Conservation (phyloP, 2,329 filamentous ascomycete species). For the Cladobotryum protrusum region DNA sequence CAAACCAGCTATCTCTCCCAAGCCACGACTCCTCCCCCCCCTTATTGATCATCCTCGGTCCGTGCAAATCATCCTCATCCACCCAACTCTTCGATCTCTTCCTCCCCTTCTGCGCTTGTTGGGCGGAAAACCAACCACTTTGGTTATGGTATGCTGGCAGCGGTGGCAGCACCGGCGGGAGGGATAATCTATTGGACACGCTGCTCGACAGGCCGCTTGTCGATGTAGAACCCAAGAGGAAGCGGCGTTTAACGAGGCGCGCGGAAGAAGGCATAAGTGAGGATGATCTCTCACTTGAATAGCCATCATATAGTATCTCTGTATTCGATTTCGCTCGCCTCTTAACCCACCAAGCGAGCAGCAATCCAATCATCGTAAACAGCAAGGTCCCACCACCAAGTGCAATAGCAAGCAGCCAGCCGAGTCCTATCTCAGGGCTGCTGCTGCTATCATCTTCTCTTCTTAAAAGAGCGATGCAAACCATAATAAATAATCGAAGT, state of each 20-base stretch:
- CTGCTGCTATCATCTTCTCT: conserved; percentile 1
- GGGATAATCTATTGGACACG: conserved; percentile 15
- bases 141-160: conserved; percentile 27
- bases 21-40: conserved; percentile 22
- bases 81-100: conserved; percentile 36
- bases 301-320: conserved; percentile 20
- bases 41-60: conserved; percentile 35
- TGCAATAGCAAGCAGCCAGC: conserved; percentile 40
- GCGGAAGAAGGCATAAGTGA: conserved; percentile 17
- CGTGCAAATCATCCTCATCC: conserved; percentile 42
- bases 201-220: conserved; percentile 14
- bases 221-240: conserved; percentile 16
- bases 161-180: conserved; percentile 27
- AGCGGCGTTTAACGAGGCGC: conserved; percentile 26
- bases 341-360: conserved; percentile 35
- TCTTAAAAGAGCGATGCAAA: conserved; percentile 1
- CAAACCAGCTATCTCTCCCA: conserved; percentile 28
- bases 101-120: conserved; percentile 18
- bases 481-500: background rate
- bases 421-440: conserved; percentile 24
- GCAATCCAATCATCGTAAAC: conserved; percentile 36
- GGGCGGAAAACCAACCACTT: background rate
- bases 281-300: background rate
- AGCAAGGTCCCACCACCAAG: conserved; percentile 42
- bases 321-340: conserved; percentile 14